These are phyloP conservation scores for Calonectria pteridis DNA, from an alignment of 2,329 filamentous ascomycete genomes.

Conservation along the genomic window DNA sequence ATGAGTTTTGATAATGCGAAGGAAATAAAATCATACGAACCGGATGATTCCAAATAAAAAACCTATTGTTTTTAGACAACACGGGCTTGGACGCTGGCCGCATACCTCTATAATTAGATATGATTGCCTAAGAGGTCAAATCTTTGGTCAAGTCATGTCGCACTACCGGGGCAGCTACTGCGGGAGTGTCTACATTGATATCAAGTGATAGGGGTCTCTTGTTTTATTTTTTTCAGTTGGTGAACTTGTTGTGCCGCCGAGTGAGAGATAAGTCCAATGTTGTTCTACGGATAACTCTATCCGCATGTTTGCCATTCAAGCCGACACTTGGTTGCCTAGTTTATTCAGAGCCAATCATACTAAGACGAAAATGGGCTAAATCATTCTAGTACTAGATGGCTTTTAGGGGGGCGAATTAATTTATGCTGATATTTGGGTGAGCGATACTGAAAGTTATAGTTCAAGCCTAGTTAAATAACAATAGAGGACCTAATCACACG, in stretches of 20 bases:
- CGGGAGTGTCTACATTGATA: background rate
- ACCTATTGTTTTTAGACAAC: too few species aligned
- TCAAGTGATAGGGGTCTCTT: background rate
- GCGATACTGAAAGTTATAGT: background rate
- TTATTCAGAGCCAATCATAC: background rate
- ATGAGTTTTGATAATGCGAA: too few species aligned
- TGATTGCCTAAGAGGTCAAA: background rate
- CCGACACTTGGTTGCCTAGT: background rate
- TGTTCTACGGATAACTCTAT: background rate
- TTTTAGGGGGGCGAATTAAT: background rate
- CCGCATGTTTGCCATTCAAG: background rate
- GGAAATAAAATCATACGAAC: too few species aligned
- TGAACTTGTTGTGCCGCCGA: background rate
- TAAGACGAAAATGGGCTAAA: background rate
- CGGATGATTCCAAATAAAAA: background rate
- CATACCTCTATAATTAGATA: background rate
- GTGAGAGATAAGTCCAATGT: background rate
- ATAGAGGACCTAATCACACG: background rate
- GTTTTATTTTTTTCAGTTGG: background rate
- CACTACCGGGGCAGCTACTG: background rate
- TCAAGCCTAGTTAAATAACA: background rate
- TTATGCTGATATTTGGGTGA: background rate
- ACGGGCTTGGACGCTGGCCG: background rate
- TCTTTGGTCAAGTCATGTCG: background rate
- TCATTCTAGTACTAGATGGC: background rate